Conservation (phyloP, 2,329 filamentous ascomycete species). For the Neofusicoccum parvum region DNA sequence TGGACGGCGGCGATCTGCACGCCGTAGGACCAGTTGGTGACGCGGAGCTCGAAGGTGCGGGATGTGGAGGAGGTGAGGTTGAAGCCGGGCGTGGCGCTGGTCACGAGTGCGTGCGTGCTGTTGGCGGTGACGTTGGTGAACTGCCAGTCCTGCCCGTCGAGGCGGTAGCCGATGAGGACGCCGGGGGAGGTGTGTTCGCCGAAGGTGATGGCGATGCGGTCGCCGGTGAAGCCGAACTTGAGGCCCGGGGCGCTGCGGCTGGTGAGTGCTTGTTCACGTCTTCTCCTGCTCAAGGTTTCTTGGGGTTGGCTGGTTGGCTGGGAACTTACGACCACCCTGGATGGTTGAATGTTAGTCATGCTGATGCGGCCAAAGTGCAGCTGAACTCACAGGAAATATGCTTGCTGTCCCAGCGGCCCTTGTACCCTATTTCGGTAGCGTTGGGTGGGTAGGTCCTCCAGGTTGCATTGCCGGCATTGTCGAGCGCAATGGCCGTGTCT, state of each 20-base stretch:
- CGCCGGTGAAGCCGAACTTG: slow-evolving; percentile 58
- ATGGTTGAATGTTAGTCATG: not conserved
- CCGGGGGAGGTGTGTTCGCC: slow-evolving; percentile 53
- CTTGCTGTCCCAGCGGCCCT: slow-evolving; percentile 64
- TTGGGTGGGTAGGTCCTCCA: slow-evolving; percentile 56
- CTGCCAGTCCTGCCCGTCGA: slow-evolving; percentile 61
- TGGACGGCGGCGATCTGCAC: slow-evolving; percentile 60
- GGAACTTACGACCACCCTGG: slow-evolving; percentile 56
- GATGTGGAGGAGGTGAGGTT: slow-evolving; percentile 48
- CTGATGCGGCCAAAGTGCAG: not conserved
- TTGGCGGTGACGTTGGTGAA: slow-evolving; percentile 63
- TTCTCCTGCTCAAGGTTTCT: not conserved
- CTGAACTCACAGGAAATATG: slow-evolving; percentile 55
- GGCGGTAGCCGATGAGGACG: slow-evolving; percentile 60
- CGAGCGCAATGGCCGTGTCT: slow-evolving; percentile 34
- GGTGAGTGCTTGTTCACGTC: slow-evolving; percentile 30
- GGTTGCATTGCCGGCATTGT: slow-evolving; percentile 34
- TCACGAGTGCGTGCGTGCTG: slow-evolving; percentile 59
- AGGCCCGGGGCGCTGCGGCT: slow-evolving; percentile 51
- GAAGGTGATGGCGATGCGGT: slow-evolving; percentile 56
- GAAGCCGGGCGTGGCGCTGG: slow-evolving; percentile 48
- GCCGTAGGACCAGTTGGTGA: slow-evolving; percentile 64
- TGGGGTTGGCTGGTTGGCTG: not conserved
- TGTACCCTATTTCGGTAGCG: slow-evolving; percentile 60
- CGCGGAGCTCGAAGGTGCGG: slow-evolving; percentile 59